phyloP scores from a whole-genome alignment of 1,284 basidiomycete species.

The Irpex lacteus region DNA sequence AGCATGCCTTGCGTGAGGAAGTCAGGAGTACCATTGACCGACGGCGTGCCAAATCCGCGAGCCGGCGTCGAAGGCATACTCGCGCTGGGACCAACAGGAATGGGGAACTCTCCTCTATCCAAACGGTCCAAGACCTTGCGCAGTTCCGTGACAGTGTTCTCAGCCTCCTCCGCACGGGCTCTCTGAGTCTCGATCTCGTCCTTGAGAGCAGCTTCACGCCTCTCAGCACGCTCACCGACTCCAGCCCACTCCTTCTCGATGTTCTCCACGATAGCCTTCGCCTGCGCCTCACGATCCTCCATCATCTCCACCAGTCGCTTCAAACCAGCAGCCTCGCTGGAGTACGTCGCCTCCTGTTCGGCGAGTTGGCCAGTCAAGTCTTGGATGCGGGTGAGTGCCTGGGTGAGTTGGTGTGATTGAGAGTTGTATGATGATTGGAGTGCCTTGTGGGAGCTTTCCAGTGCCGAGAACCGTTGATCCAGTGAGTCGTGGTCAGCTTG shows the following conservation, averaged over 20 bases:
- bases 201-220: slow-evolving; percentile 59
- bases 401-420: slow-evolving; percentile 66
- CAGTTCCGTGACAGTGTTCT: slow-evolving; percentile 58
- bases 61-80: slow-evolving; percentile 35
- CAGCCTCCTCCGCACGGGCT: slow-evolving; percentile 56
- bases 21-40: slow-evolving; percentile 41
- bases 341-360: slow-evolving; percentile 77
- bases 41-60: slow-evolving; percentile 37
- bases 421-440: slow-evolving; percentile 67
- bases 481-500: slow-evolving; percentile 73
- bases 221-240: slow-evolving; percentile 66
- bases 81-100: slow-evolving; percentile 37
- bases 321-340: slow-evolving; percentile 69
- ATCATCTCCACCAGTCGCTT: slow-evolving; percentile 74
- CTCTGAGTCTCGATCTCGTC: slow-evolving; percentile 68
- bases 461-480: slow-evolving; percentile 57
- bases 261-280: slow-evolving; percentile 72
- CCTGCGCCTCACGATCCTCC: slow-evolving; percentile 79
- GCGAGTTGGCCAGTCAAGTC: slow-evolving; percentile 71
- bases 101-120: slow-evolving; percentile 65
- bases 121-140: slow-evolving; percentile 63
- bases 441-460: slow-evolving; percentile 63
- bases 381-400: slow-evolving; percentile 69
- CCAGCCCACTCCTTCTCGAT: slow-evolving; percentile 79
- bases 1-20: slow-evolving; percentile 50